Evolutionary conservation across 139 green algal species (phyloP).

Genomic region (Micractinium sp.): DNA sequence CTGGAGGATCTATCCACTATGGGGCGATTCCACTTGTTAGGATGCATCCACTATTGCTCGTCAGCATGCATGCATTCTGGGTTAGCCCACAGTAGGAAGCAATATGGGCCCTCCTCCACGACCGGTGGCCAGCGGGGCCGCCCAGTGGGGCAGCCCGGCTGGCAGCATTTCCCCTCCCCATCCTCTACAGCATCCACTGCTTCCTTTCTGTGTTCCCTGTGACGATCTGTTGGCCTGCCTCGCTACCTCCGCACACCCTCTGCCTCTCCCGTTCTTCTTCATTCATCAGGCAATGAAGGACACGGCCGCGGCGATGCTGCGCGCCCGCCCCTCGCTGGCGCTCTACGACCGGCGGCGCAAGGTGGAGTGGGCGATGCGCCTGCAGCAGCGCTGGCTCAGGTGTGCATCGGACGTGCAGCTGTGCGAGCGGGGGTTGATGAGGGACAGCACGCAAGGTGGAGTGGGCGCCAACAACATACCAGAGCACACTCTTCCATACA

Average conservation of each 20-base stretch:
- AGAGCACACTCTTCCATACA: too few relatives aligned
- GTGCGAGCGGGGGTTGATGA: not conserved
- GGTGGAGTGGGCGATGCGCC: slow-evolving; percentile 29
- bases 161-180: too few relatives aligned
- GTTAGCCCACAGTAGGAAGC: too few relatives aligned
- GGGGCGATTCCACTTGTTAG: too few relatives aligned
- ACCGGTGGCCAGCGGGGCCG: too few relatives aligned
- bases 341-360: slow-evolving; percentile 35
- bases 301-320: slow-evolving; percentile 25
- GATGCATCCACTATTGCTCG: too few relatives aligned
- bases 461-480: too few relatives aligned
- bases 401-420: not conserved
- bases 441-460: too few relatives aligned
- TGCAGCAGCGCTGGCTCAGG: slow-evolving; percentile 35
- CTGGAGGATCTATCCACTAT: too few relatives aligned
- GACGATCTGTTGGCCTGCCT: not conserved
- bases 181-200: not conserved
- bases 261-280: not conserved
- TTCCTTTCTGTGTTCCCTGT: not conserved
- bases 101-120: too few relatives aligned
- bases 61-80: too few relatives aligned
- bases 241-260: not conserved
- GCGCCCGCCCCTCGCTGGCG: not conserved
- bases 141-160: too few relatives aligned
- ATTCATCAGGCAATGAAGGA: slow-evolving; percentile 35